Evolutionary conservation across 805 yeast species (phyloP), one percentile per base, ranked within the genome.

Genomic region (Grigorovia humatica): DNA sequence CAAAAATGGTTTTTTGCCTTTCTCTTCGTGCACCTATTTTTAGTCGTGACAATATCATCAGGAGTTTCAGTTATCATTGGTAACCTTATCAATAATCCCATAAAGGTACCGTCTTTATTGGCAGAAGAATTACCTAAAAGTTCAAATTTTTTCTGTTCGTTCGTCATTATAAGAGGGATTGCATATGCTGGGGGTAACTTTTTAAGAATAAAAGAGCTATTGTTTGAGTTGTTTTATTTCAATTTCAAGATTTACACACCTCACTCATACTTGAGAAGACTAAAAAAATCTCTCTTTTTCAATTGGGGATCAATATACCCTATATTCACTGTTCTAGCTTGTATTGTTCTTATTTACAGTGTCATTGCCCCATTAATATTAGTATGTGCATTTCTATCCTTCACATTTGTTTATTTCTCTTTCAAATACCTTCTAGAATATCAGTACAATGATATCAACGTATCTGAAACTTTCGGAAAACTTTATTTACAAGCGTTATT

Each of bases 111-210:
- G 0, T 72, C 79, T 6, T 66, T 87, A 50, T 71, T 88, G 23
- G 96, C 96, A 0, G 75, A 77, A 13, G 86, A 88, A 58, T 72
- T 90, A 40, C 96, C 96, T 0, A 85, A 85, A 61, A 85, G 95
- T 23, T 83, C 96, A 1, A 86, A 83, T 45, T 89, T 90, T 62
- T 90, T 89, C 69, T 83, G 83, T 64, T 85, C 90, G 2, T 88
- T 83, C 60, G 70, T 88, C 42, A 69, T 87, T 0, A 72, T 89
- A 38, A 82, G 85, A 66, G 91, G 95, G 0, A 69, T 89, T 51
- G 78, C 90, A 1, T 80, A 85, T 51, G 79, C 84, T 55, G 96
- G 96, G 0, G 80, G 79, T 52, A 81, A 81, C 54, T 72, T 90
- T 43, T 61, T 89, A 42, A 82, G 85, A 59, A 68, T 80, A 17